Evolutionary conservation across 169 alveolate genomes (phyloP).

Genomic region (Plasmodium gonderi): DNA sequence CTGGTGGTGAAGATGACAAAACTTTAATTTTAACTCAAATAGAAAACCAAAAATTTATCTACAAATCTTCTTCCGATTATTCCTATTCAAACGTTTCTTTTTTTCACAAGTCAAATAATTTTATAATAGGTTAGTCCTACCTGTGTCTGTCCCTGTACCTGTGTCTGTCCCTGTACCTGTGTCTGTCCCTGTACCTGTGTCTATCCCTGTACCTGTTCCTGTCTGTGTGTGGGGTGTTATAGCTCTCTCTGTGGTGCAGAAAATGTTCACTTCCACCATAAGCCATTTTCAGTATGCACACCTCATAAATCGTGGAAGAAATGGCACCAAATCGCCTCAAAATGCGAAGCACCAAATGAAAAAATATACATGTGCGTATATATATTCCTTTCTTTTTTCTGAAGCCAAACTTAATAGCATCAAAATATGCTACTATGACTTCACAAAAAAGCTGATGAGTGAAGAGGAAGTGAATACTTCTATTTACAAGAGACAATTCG

Average conservation of each 20-base stretch:
- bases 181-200: no score
- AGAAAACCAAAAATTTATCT: conserved; percentile 60
- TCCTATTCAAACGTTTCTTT: conserved; percentile 61
- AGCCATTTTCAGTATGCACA: no score
- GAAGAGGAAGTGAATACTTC: conserved; percentile 69
- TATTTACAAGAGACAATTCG: conserved; percentile 58
- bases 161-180: no score
- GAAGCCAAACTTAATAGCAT: conserved; percentile 63
- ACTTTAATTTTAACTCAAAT: conserved; percentile 48
- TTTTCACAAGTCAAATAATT: conserved; percentile 59
- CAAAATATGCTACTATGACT: conserved; percentile 59
- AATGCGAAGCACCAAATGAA: no score
- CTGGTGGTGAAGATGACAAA: conserved; percentile 73
- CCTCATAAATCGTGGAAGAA: no score
- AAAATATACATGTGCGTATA: no score
- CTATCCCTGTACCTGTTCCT: no score
- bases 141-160: no score
- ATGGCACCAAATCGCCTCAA: no score
- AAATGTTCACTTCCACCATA: no score
- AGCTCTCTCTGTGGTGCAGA: no score
- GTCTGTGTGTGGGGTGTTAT: no score
- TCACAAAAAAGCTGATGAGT: conserved; percentile 53
- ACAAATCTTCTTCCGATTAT: conserved; percentile 53
- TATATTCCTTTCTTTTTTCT: neutral
- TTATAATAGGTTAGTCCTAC: conserved; percentile 61